phyloP scores from a whole-genome alignment of 192 early-diverging fungal genomes.

The Linnemannia schmuckeri region DNA sequence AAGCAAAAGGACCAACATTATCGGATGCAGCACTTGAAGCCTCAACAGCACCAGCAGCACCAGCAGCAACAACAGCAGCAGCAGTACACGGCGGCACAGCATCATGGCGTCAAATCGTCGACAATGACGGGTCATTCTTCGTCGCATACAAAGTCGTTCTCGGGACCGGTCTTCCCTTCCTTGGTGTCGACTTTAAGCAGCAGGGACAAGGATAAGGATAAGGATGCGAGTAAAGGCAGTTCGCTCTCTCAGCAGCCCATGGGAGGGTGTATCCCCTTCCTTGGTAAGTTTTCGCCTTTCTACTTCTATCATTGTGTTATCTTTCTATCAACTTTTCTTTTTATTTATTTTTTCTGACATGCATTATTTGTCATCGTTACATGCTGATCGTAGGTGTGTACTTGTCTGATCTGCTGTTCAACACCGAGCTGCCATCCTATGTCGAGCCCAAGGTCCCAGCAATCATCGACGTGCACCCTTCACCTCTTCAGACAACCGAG shows the following conservation, averaged over 20 bases:
- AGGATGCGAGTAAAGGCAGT: constrained; percentile 8
- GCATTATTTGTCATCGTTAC: neutral
- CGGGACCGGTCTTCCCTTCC: constrained; percentile 35
- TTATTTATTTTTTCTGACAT: neutral
- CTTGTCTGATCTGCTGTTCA: constrained; percentile 70
- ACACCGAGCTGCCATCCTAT: constrained; percentile 67
- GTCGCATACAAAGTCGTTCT: constrained; percentile 39
- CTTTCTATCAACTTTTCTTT: neutral
- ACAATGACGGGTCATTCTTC: neutral
- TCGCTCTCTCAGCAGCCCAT: constrained; percentile 47
- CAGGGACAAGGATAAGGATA: constrained; percentile 27
- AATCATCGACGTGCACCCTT: neutral
- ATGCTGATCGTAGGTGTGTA: constrained; percentile 56
- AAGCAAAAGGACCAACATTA: constrained; percentile 22
- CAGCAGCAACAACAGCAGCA: constrained; percentile 28
- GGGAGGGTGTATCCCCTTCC: constrained; percentile 68
- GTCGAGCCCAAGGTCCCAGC: constrained; percentile 32
- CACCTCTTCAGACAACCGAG: neutral
- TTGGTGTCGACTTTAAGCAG: constrained; percentile 22
- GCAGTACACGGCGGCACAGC: constrained; percentile 7
- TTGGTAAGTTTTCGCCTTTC: constrained; percentile 52
- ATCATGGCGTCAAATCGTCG: neutral
- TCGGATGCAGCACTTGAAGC: neutral
- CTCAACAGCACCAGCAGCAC: neutral
- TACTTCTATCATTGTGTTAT: neutral